Base-by-base conservation (phyloP, 179 eudicot species). In the Spergularia azorica region DNA sequence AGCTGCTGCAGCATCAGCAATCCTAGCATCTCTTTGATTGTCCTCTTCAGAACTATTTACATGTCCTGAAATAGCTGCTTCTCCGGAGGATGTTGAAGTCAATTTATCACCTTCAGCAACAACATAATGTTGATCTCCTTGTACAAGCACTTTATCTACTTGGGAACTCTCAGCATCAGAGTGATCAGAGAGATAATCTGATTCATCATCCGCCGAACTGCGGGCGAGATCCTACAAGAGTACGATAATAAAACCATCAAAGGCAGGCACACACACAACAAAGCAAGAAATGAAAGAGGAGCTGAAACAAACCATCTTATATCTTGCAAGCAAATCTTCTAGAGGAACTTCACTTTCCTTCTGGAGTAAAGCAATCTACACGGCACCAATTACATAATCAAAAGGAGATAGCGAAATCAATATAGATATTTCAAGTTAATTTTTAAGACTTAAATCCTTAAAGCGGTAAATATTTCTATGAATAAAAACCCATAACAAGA, bases 1-100 rank as follows among this genome's bases (percentile, higher is more conserved):
- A 83, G 97, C 99, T 67, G 98, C 99, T 1, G 99, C 98, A 39
- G 99, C 99, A 88, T 94, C 96, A 80, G 97, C 99, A 82, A 96
- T 92, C 83, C 77, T 84, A 76, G 80, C 84, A 73, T 90, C 97
- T 83, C 81, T 89, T 66, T 90, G 89, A 67, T 72, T 81, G 60
- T 84, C 97, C 67, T 85, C 96, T 82, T 83, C 89, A 80, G 83
- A 54, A 52, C 67, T 77, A 38, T 61, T 60, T 63, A 70, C 79
- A 26, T 72, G 75, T 20, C 79, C 86, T 71, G 70, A 82, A 77
- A 78, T 86, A 62, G 79, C 62, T 79, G 88, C 91, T 64, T 80
- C 88, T 63, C 67, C 61, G 62, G 55, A 59, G 76, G 86, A 71
- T 76, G 62, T 63, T 77, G 77, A 81, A 67, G 54, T 77, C 9